These are phyloP conservation scores for Cyberlindnera maclurae DNA, from an alignment of 805 yeast species.

Conservation along the genomic window DNA sequence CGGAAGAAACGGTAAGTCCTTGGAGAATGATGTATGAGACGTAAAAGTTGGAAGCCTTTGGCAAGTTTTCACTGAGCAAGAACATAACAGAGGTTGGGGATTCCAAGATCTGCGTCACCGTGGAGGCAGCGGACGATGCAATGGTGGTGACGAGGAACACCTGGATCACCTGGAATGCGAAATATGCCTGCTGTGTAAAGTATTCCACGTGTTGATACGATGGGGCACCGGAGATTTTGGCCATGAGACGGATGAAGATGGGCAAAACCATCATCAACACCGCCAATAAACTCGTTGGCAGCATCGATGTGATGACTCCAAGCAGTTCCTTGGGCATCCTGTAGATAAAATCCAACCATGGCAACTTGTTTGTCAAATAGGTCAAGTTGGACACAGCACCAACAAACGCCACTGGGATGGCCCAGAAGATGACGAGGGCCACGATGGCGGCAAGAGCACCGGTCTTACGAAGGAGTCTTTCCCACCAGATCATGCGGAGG, in stretches of 20 bases:
- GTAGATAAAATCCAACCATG: conserved; percentile 49
- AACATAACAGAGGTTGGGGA: conserved; percentile 52
- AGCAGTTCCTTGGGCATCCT: conserved; percentile 44
- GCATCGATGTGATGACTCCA: conserved; percentile 61
- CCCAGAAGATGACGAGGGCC: conserved; percentile 60
- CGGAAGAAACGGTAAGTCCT: conserved; percentile 60
- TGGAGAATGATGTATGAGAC: conserved; percentile 62
- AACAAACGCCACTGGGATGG: conserved; percentile 73
- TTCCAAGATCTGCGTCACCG: conserved; percentile 53
- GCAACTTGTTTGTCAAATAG: conserved; percentile 49
- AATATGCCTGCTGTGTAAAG: conserved; percentile 60
- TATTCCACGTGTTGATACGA: conserved; percentile 52
- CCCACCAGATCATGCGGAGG: conserved; percentile 78
- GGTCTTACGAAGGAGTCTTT: conserved; percentile 46
- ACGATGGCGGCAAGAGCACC: conserved; percentile 46
- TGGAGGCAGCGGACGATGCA: conserved; percentile 65
- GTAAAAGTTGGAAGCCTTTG: conserved; percentile 67
- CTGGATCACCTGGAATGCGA: conserved; percentile 64
- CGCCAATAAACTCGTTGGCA: conserved; percentile 62
- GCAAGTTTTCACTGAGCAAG: conserved; percentile 59
- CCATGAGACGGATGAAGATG: conserved; percentile 56
- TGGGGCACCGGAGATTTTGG: conserved; percentile 49
- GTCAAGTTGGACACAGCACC: conserved; percentile 68
- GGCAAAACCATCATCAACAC: conserved; percentile 63
- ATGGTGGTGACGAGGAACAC: conserved; percentile 65